Conservation (phyloP, 169 alveolate genomes). For the Plasmodium gallinaceum region DNA sequence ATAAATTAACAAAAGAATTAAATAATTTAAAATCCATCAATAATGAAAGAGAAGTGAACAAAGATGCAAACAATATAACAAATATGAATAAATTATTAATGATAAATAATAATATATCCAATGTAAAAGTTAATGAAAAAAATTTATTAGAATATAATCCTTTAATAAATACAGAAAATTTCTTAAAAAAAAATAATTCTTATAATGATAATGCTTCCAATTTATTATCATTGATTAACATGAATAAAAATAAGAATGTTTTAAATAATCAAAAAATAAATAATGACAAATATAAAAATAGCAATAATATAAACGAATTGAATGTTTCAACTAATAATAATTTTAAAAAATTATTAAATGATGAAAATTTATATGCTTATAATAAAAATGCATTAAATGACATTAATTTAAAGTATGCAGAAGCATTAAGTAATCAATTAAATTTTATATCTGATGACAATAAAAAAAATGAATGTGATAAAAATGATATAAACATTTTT, state of each 20-base stretch:
- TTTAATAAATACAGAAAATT: slow-evolving; percentile 1
- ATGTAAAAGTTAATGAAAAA: background rate
- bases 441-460: slow-evolving; percentile 24
- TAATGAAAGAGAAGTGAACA: background rate
- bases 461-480: slow-evolving; percentile 12
- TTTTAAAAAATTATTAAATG: slow-evolving; percentile 24
- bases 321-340: slow-evolving; percentile 12
- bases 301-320: background rate
- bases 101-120: slow-evolving; percentile 16
- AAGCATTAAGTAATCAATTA: slow-evolving; percentile 44
- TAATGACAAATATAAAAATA: background rate
- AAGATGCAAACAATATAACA: slow-evolving; percentile 8
- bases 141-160: background rate
- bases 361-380: slow-evolving; percentile 6
- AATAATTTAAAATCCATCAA: no score
- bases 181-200: slow-evolving; percentile 10
- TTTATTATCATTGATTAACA: slow-evolving; percentile 21
- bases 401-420: slow-evolving; percentile 42
- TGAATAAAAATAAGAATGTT: slow-evolving; percentile 24
- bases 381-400: slow-evolving; percentile 24
- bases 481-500: slow-evolving; percentile 8
- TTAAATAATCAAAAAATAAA: background rate
- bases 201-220: slow-evolving; percentile 34
- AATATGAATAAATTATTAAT: slow-evolving; percentile 3
- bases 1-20: no score